A percentile compares a stretch with the other conserved stretches of the same genome.
Conservation (phyloP, 768 basidiomycete genomes). For the Leccinum rimulosum region DNA sequence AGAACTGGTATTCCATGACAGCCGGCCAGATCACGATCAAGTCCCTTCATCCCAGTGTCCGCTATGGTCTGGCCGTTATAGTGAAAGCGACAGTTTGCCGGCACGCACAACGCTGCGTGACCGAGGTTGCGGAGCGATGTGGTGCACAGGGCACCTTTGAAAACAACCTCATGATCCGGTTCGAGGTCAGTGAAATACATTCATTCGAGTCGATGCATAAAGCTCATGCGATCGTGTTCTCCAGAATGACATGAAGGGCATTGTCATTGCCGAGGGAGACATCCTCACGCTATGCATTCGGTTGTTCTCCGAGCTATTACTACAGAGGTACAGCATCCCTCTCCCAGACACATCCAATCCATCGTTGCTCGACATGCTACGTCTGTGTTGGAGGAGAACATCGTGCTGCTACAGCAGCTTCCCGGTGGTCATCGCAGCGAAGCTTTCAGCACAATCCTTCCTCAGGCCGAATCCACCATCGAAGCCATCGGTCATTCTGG, state of each 20-base stretch:
- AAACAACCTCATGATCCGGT: slow-evolving; percentile 56
- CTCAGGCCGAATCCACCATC: slow-evolving; percentile 49
- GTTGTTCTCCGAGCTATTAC: slow-evolving; percentile 57
- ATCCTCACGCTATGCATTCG: slow-evolving; percentile 53
- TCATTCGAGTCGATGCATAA: slow-evolving; percentile 1
- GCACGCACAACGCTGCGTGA: slow-evolving; percentile 49
- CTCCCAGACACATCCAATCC: slow-evolving; percentile 41
- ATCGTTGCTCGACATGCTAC: slow-evolving; percentile 51
- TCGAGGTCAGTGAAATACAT: slow-evolving; percentile 39
- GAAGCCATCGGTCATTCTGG: slow-evolving; percentile 63
- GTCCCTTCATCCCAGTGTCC: neutral
- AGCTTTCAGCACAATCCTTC: slow-evolving; percentile 54
- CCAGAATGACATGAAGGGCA: slow-evolving; percentile 46
- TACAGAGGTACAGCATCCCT: slow-evolving; percentile 51
- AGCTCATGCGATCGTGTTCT: neutral
- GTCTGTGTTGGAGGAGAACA: slow-evolving; percentile 48
- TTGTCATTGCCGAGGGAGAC: slow-evolving; percentile 58
- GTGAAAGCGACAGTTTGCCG: slow-evolving; percentile 18
- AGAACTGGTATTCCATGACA: slow-evolving; percentile 43
- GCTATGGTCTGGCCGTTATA: neutral
- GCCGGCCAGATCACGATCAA: slow-evolving; percentile 14
- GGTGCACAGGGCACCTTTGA: slow-evolving; percentile 68
- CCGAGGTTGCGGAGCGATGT: slow-evolving; percentile 57
- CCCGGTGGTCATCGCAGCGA: slow-evolving; percentile 21
- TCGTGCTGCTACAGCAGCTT: slow-evolving; percentile 35